Evolutionary conservation across 208 protist species (phyloP), one percentile per base, ranked within the genome.

Genomic region (Spongospora subterranea): DNA sequence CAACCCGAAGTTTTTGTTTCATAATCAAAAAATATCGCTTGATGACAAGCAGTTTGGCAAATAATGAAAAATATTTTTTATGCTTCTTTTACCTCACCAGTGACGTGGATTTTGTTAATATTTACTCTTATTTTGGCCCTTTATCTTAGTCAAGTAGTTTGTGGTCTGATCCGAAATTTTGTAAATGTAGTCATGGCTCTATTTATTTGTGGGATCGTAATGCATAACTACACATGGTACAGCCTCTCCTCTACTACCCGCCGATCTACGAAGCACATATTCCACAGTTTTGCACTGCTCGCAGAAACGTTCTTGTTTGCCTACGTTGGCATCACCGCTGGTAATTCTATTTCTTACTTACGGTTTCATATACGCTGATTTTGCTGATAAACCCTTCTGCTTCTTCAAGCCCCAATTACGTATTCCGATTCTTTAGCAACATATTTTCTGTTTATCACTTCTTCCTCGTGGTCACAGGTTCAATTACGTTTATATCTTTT

Each of bases 201-300:
- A n/a, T 91, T 91, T 77, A 35, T 91, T 13, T 88, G 66, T 43
- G 90, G 39, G 1, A 91, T 91, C 32, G 66, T 90, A 1, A 64
- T 91, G 29, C 60, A 64, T 88, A 64, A 91, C 90, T 91, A 91
- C 41, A n/a, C 65, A 11, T 90, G 60, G 43, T 77, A 91, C 39
- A 91, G 88, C 76, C 66, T 91, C 1, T 91, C 90, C 11, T 13
- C 38, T 41, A 50, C 20, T 35, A 40, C 66, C 32, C 46, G 45
- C 29, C 65, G 35, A 45, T 64, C 90, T 6, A 89, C 88, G n/a
- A 46, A 43, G 29, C 88, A 89, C 46, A 46, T 46, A 64, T 89
- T 89, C 29, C 45, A 46, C 46, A 64, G 45, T 46, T 60, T 89
- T 46, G 88, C 88, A 50, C 40, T 60, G n/a, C n/a, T 60, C 20